phyloP scores from a whole-genome alignment of 768 basidiomycete species.

The Podaxis sp. region DNA sequence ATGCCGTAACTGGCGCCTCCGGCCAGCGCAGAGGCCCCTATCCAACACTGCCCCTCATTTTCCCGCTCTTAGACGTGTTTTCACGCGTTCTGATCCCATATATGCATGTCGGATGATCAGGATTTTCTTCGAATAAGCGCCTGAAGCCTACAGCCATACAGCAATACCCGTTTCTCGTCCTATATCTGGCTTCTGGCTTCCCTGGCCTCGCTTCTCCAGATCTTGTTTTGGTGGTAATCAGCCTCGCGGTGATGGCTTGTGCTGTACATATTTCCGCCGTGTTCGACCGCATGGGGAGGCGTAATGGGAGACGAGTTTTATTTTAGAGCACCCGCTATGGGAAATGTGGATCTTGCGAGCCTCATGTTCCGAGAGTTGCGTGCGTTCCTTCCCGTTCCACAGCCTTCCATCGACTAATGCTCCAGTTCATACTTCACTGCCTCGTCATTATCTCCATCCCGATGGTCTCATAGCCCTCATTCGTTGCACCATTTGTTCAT shows the following conservation, averaged over 20 bases:
- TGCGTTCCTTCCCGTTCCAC: conserved; percentile 27
- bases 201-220: not conserved
- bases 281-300: no score
- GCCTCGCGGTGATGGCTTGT: not conserved
- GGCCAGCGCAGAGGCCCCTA: conserved; percentile 26
- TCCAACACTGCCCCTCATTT: conserved; percentile 4
- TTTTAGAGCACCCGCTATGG: no score
- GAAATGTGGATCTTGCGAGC: not conserved
- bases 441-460: not conserved
- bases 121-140: not conserved
- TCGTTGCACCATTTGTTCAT: not conserved
- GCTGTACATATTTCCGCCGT: no score
- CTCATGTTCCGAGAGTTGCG: conserved; percentile 24
- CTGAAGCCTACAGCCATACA: not conserved
- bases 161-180: not conserved
- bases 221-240: not conserved
- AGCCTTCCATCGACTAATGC: not conserved
- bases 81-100: not conserved
- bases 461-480: conserved; percentile 27
- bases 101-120: not conserved
- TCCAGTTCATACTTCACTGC: not conserved
- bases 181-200: not conserved
- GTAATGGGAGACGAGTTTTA: no score
- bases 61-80: conserved; percentile 1
- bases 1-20: conserved; percentile 23